Percentiles rank a stretch among this genome's conserved stretches.
phyloP scores from a whole-genome alignment of 768 basidiomycete species.

The Tubosaeta brunneosetosa region DNA sequence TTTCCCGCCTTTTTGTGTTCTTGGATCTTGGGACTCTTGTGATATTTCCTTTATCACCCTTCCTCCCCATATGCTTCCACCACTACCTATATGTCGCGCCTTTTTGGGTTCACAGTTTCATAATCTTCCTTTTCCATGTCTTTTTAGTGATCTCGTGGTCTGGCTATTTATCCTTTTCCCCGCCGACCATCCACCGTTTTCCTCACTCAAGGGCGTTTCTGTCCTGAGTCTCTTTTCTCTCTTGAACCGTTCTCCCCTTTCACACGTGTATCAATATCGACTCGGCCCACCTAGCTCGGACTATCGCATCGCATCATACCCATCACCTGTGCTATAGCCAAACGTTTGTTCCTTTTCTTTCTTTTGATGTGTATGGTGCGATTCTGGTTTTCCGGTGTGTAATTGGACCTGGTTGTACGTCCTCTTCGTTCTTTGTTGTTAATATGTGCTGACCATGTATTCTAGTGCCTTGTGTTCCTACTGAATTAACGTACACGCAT shows the following conservation, averaged over 20 bases:
- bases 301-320: conserved; percentile 33
- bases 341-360: not conserved
- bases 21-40: conserved; percentile 38
- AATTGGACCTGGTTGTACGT: conserved; percentile 26
- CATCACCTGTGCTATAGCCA: conserved; percentile 24
- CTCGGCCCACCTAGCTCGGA: conserved; percentile 25
- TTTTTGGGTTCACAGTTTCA: conserved; percentile 20
- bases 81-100: conserved; percentile 13
- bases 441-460: conserved; percentile 7
- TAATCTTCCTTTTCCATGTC: conserved; percentile 23
- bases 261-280: conserved; percentile 31
- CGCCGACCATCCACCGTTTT: conserved; percentile 1
- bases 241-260: not conserved
- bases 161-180: conserved; percentile 17
- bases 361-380: conserved; percentile 32
- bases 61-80: conserved; percentile 12
- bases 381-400: conserved; percentile 29
- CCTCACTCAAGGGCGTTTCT: not conserved
- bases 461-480: conserved; percentile 26
- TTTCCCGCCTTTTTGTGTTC: conserved; percentile 34
- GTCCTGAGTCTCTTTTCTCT: not conserved
- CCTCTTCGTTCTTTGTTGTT: not conserved
- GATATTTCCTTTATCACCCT: conserved; percentile 20
- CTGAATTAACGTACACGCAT: conserved; percentile 24
- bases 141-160: conserved; percentile 24